Conservation (phyloP, 2,329 filamentous ascomycete species). For the Phialophora expanda region DNA sequence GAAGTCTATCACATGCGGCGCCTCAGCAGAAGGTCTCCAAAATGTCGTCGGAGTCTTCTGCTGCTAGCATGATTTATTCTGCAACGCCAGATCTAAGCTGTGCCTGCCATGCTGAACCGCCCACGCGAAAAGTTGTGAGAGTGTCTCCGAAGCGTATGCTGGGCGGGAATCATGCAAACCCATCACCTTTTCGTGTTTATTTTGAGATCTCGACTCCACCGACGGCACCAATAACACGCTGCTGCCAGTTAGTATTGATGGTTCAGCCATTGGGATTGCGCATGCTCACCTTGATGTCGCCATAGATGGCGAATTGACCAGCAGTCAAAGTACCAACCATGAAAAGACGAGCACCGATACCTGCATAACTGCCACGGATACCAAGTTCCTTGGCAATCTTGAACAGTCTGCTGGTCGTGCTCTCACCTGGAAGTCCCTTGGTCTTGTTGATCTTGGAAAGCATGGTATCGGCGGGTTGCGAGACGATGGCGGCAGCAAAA, state of each 20-base stretch:
- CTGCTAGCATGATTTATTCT: slow-evolving; percentile 21
- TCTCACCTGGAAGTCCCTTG: slow-evolving; percentile 83
- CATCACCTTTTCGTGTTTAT: slow-evolving; percentile 19
- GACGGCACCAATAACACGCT: slow-evolving; percentile 25
- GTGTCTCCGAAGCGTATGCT: slow-evolving; percentile 19
- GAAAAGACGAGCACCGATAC: slow-evolving; percentile 80
- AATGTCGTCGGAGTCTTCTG: slow-evolving; percentile 13
- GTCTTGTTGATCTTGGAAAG: slow-evolving; percentile 97
- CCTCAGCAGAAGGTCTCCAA: slow-evolving; percentile 3
- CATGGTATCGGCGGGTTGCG: slow-evolving; percentile 92
- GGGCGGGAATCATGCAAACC: slow-evolving; percentile 12
- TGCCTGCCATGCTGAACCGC: slow-evolving; percentile 21
- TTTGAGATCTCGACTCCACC: slow-evolving; percentile 32
- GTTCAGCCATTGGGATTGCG: not conserved
- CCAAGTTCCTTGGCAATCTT: slow-evolving; percentile 90
- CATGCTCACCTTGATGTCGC: slow-evolving; percentile 55
- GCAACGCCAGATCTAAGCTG: slow-evolving; percentile 16
- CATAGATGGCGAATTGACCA: slow-evolving; percentile 89
- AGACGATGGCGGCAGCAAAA: slow-evolving; percentile 85
- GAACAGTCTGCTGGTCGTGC: slow-evolving; percentile 77
- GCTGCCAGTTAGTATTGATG: slow-evolving; percentile 4
- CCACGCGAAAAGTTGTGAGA: slow-evolving; percentile 18
- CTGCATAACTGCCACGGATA: slow-evolving; percentile 75
- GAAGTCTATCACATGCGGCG: slow-evolving; percentile 22
- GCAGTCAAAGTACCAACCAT: slow-evolving; percentile 77